Conservation (phyloP, 176 grass and related monocot genomes). For the Triticum aestivum region IWGSC_CS_RefSeq_v2.1 NC_057808.1:412705905-412706404, state of each 20-base stretch:
- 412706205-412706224: not conserved
- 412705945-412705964: not conserved
- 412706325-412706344: too few species aligned
- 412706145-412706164: not conserved
- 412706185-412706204: conserved; percentile 20
- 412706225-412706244: not conserved
- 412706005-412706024: not conserved
- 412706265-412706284: too few species aligned
- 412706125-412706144: not conserved
- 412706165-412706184: not conserved
- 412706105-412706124: not conserved
- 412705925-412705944: too few species aligned
- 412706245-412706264: conserved; percentile 18
- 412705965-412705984: not conserved
- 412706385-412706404: not conserved
- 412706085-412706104: not conserved
- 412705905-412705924: too few species aligned
- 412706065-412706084: not conserved
- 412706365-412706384: too few species aligned
- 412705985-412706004: not conserved
- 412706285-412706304: too few species aligned
- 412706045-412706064: not conserved
- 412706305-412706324: too few species aligned
- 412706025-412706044: not conserved
- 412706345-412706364: not conserved